Percentiles rank a stretch among this genome's conserved stretches.
Evolutionary conservation across 176 grass and related monocot genomes (phyloP).

Genomic region (Carex pumila): DNA sequence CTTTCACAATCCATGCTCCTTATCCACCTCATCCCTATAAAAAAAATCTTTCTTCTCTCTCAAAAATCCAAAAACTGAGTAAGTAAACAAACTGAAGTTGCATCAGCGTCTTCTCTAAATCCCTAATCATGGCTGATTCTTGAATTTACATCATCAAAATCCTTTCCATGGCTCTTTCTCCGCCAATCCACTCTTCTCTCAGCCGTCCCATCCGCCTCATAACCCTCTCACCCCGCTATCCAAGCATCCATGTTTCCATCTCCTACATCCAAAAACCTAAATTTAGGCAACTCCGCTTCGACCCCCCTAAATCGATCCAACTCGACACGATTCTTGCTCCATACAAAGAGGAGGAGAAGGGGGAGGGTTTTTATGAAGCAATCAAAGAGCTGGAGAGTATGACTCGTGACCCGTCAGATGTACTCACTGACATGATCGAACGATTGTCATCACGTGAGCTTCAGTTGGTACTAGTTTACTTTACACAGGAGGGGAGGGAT

Average conservation of each 20-base stretch:
- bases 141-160: not conserved
- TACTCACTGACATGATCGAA: constrained; percentile 45
- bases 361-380: constrained; percentile 41
- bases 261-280: not conserved
- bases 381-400: constrained; percentile 83
- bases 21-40: not conserved
- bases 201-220: not conserved
- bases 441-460: constrained; percentile 72
- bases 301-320: not conserved
- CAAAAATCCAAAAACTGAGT: not conserved
- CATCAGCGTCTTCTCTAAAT: not conserved
- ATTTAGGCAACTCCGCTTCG: not conserved
- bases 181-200: not conserved
- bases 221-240: not conserved
- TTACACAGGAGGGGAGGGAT: constrained; percentile 91
- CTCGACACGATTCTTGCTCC: not conserved
- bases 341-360: constrained; percentile 31
- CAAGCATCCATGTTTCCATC: not conserved
- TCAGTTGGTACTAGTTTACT: constrained; percentile 90
- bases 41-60: not conserved
- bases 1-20: not conserved
- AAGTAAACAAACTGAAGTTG: not conserved
- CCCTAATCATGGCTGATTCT: constrained; percentile 10
- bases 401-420: constrained; percentile 39
- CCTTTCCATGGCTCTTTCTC: constrained; percentile 8